Base-by-base conservation (phyloP, 306 rosid genomes). In the Gastrolobium bilobum region DNA sequence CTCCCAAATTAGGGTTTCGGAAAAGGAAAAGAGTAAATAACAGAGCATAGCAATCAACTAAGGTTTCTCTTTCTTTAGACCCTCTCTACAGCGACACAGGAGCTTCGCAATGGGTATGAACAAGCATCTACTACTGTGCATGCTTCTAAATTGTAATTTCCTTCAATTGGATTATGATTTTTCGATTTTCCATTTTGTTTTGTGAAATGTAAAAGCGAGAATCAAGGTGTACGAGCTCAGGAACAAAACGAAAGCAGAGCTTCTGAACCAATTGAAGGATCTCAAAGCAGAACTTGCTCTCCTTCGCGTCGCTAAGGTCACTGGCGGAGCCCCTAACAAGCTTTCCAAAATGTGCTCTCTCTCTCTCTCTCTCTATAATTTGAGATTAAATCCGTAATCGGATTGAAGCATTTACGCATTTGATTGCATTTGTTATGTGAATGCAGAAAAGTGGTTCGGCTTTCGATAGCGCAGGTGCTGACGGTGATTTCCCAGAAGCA, bases 401-500 rank as follows among this genome's bases (percentile, higher is more conserved):
- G 9, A 42, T 73, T 40, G 33, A 73, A 7, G 1, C 42, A 42
- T 3, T 29, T 30, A 6, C 7, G 0, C 33, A 31, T 72, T 53
- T 52, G 4, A 43, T n/a, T 71, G 26, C 8, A 3, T 60, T 61
- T 44, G 3, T 47, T 57, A 5, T 73, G 57, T 26, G 54, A 13
- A 38, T 90, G 72, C 88, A 91, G 93, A n/a, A 91, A 91, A 83
- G 90, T 89, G 38, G 96, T 91, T 38, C 69, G 91, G 86, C 87
- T 91, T 44, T 64, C 83, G 4, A 87, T 87, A 0, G 95, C 91
- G 35, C 92, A 83, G 83, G 95, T 91, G 3, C 40, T 88, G 86
- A 91, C 96, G 1, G 91, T 87, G 82, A 87, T 87, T 44, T 87
- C 91, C 0, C 96, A 88, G 85, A 88, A 85, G 85, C 96, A 88